These are phyloP conservation scores for Lactarius indigo DNA, from an alignment of 768 basidiomycete species.

Conservation along the genomic window DNA sequence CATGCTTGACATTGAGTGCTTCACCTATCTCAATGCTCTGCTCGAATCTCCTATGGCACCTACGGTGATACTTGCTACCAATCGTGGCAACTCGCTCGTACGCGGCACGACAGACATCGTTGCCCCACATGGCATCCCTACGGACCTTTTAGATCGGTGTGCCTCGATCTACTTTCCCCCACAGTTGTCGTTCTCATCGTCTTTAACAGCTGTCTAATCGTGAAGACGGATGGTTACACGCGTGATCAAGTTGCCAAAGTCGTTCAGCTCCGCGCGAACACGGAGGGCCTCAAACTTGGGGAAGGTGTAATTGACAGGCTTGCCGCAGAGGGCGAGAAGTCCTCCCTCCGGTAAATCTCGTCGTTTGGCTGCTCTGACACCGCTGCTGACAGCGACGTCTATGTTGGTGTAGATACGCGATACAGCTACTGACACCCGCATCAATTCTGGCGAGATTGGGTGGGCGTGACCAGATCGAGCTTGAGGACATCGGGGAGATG, in stretches of 20 bases:
- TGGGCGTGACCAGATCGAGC: conserved; percentile 76
- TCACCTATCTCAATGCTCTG: conserved; percentile 95
- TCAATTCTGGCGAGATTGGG: conserved; percentile 77
- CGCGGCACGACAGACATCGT: conserved; percentile 91
- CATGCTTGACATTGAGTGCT: conserved; percentile 99
- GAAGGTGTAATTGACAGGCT: conserved; percentile 74
- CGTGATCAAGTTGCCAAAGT: conserved; percentile 84
- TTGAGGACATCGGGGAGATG: conserved; percentile 92
- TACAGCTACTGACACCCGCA: conserved; percentile 89
- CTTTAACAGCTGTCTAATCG: conserved; percentile 82
- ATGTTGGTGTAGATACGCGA: conserved; percentile 60
- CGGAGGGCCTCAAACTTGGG: conserved; percentile 80
- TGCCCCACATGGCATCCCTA: conserved; percentile 89
- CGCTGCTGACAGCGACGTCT: conserved; percentile 11
- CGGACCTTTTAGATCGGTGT: conserved; percentile 90
- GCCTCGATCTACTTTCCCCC: conserved; percentile 23
- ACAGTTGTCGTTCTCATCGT: neutral
- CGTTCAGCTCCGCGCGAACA: conserved; percentile 77
- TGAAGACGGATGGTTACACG: conserved; percentile 82
- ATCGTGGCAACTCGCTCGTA: conserved; percentile 88
- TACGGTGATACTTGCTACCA: conserved; percentile 95
- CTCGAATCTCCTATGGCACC: conserved; percentile 97
- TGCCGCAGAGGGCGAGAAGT: conserved; percentile 76
- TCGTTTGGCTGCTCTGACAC: conserved; percentile 5
- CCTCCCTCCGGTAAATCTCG: conserved; percentile 65